These are phyloP conservation scores for Microascus cirrosus DNA, from an alignment of 2,329 filamentous ascomycete species.

Conservation along the genomic window DNA sequence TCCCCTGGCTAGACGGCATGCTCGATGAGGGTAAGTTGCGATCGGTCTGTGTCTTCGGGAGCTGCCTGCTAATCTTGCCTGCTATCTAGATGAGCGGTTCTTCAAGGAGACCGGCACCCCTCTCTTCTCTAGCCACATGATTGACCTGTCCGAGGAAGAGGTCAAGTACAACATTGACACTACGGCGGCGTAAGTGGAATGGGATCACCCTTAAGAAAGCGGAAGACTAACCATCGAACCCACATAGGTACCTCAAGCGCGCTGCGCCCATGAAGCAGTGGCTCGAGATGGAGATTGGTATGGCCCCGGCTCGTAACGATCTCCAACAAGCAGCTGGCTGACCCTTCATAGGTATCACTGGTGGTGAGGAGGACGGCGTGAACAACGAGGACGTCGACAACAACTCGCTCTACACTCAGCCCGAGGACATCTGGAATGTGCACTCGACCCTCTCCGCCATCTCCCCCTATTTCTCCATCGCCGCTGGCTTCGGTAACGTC, in stretches of 20 bases:
- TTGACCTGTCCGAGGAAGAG: constrained; percentile 87
- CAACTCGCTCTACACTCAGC: constrained; percentile 63
- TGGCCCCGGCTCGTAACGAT: background rate
- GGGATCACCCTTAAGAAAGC: background rate
- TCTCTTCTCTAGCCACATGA: constrained; percentile 94
- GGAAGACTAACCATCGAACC: background rate
- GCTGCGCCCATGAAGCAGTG: constrained; percentile 96
- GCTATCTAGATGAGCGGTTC: constrained; percentile 64
- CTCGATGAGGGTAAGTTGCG: constrained; percentile 48
- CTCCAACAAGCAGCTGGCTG: constrained; percentile 15
- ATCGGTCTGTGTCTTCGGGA: background rate
- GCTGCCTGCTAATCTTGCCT: background rate
- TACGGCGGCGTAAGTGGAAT: constrained; percentile 49
- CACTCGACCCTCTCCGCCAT: constrained; percentile 76
- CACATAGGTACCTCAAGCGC: constrained; percentile 65
- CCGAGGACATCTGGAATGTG: constrained; percentile 89
- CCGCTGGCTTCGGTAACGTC: constrained; percentile 96
- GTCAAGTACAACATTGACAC: constrained; percentile 87
- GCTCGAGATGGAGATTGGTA: constrained; percentile 80
- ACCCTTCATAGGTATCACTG: constrained; percentile 53
- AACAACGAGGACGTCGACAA: constrained; percentile 92
- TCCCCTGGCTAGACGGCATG: constrained; percentile 96
- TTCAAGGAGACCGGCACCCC: constrained; percentile 91
- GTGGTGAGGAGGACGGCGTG: constrained; percentile 95
- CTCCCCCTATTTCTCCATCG: constrained; percentile 95